Conservation (phyloP, 345 rosid species). For the Eucalyptus curtisii region DNA sequence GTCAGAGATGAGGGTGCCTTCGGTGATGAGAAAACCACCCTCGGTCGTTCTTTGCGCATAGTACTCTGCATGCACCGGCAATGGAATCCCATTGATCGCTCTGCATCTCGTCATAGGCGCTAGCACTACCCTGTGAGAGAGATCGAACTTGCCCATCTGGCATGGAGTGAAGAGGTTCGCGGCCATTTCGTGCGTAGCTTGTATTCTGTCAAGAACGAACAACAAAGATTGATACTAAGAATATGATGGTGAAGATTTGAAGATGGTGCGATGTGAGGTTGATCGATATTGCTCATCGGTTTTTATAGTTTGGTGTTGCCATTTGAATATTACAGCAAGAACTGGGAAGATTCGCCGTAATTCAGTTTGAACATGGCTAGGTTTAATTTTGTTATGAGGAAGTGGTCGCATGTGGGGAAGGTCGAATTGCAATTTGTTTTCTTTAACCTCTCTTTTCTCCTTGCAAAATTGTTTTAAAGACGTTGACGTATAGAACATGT, state of each 20-base stretch:
- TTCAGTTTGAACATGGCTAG: neutral
- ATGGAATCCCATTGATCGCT: constrained; percentile 58
- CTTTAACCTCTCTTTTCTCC: neutral
- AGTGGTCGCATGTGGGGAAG: neutral
- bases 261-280: neutral
- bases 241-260: neutral
- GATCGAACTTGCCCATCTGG: constrained; percentile 55
- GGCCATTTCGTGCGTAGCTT: neutral
- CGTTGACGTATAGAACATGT: neutral
- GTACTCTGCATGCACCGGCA: constrained; percentile 56
- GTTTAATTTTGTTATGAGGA: neutral
- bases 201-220: neutral
- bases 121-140: constrained; percentile 82
- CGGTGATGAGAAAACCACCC: constrained; percentile 74
- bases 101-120: constrained; percentile 94
- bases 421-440: neutral
- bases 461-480: neutral
- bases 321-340: neutral
- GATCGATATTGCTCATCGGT: neutral
- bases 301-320: neutral
- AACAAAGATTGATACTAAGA: neutral
- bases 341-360: neutral
- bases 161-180: constrained; percentile 38
- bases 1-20: constrained; percentile 59
- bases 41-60: constrained; percentile 74